phyloP scores from a whole-genome alignment of 2,329 filamentous ascomycete species.

The Phialophora expanda region DNA sequence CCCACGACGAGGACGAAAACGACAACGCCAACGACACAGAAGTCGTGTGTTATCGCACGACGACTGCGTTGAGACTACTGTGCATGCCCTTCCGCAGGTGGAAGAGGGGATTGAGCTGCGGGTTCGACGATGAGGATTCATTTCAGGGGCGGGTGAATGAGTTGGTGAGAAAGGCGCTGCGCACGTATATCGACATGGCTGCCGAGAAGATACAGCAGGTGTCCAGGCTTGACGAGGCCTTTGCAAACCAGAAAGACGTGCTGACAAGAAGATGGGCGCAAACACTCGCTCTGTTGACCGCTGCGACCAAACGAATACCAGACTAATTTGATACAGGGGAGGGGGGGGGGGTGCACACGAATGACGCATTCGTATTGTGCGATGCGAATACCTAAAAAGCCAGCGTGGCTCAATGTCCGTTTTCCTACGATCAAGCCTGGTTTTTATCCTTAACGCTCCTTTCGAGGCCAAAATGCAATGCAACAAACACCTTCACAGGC shows the following conservation, averaged over 20 bases:
- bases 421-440: not conserved
- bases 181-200: not conserved
- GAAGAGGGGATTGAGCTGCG: slow-evolving; percentile 10
- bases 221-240: not conserved
- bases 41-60: slow-evolving; percentile 25
- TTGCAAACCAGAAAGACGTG: slow-evolving; percentile 12
- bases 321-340: not conserved
- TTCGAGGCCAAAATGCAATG: not conserved
- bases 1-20: not conserved
- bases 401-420: not conserved
- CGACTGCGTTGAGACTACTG: slow-evolving; percentile 24
- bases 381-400: not conserved
- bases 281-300: slow-evolving; percentile 6
- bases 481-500: not conserved
- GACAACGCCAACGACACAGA: slow-evolving; percentile 3
- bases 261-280: slow-evolving; percentile 19
- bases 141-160: not conserved
- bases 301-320: slow-evolving; percentile 9
- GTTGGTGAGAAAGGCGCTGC: not conserved
- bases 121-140: slow-evolving; percentile 24
- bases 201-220: slow-evolving; percentile 11
- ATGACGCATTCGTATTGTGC: not conserved
- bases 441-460: not conserved
- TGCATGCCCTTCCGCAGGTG: slow-evolving; percentile 25
- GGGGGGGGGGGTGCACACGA: not conserved